phyloP scores from a whole-genome alignment of 805 yeast species.

The Nakazawaea ernobii region DNA sequence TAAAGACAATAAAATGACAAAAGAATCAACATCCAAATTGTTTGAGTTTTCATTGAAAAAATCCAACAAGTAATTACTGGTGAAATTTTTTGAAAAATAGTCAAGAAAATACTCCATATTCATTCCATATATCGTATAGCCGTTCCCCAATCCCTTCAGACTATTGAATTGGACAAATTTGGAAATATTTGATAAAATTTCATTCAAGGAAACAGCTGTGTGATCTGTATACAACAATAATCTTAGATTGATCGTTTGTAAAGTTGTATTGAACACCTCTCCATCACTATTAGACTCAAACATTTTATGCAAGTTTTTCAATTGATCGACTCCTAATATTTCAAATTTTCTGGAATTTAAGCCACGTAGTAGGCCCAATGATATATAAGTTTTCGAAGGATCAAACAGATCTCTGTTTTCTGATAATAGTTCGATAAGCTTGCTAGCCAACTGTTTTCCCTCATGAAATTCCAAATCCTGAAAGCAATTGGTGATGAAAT shows the following conservation, averaged over 20 bases:
- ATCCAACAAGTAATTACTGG: constrained; percentile 12
- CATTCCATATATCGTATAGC: constrained; percentile 26
- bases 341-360: constrained; percentile 22
- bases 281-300: constrained; percentile 28
- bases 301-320: constrained; percentile 25
- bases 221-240: constrained; percentile 35
- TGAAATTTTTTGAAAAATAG: constrained; percentile 20
- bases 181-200: constrained; percentile 30
- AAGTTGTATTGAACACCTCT: constrained; percentile 40
- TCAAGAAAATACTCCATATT: constrained; percentile 35
- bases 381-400: constrained; percentile 60
- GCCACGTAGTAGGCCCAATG: constrained; percentile 54
- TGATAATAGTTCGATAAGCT: constrained; percentile 39
- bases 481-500: constrained; percentile 38
- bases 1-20: constrained; percentile 14
- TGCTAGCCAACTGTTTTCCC: constrained; percentile 22
- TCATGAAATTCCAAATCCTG: constrained; percentile 20
- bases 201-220: constrained; percentile 19
- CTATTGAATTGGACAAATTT: constrained; percentile 28
- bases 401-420: constrained; percentile 52
- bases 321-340: constrained; percentile 20
- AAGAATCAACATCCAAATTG: constrained; percentile 15
- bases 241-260: constrained; percentile 47
- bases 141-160: constrained; percentile 17
- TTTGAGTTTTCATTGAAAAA: constrained; percentile 10